Percentiles rank a stretch among this genome's conserved stretches.
Evolutionary conservation across 192 early-diverging fungal genomes (phyloP).

Genomic region (Podila clonocystis): DNA sequence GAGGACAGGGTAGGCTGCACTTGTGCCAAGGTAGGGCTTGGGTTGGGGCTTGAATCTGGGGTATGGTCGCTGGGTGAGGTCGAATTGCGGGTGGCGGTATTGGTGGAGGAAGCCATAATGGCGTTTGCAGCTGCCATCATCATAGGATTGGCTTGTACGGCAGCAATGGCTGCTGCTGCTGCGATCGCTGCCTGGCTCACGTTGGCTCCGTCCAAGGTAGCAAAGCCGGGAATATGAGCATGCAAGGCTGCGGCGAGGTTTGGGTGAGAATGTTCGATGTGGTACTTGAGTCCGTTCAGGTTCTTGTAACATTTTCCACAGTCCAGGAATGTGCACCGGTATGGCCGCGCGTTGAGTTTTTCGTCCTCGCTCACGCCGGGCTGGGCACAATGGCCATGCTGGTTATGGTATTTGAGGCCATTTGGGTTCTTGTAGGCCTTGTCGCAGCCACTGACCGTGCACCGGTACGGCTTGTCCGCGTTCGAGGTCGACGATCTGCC

Average conservation of each 20-base stretch:
- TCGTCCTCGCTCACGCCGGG: conserved; percentile 63
- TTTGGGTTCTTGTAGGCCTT: conserved; percentile 99
- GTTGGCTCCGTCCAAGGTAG: conserved; percentile 38
- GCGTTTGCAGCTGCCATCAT: conserved; percentile 50
- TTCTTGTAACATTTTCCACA: conserved; percentile 98
- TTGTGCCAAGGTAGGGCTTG: conserved; percentile 8
- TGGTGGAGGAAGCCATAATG: conserved; percentile 35
- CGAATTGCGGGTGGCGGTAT: neutral
- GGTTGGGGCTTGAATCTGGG: conserved; percentile 36
- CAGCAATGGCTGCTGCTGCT: conserved; percentile 61
- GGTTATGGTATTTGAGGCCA: conserved; percentile 96
- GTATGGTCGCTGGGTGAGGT: conserved; percentile 28
- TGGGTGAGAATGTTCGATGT: conserved; percentile 89
- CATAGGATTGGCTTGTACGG: conserved; percentile 51
- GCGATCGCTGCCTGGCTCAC: conserved; percentile 63
- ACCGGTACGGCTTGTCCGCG: conserved; percentile 85
- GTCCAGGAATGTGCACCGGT: conserved; percentile 78
- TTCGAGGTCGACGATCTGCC: conserved; percentile 22
- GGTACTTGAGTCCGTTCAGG: conserved; percentile 95
- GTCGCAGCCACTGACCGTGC: conserved; percentile 83
- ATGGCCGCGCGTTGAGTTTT: conserved; percentile 68
- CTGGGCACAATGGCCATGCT: conserved; percentile 90
- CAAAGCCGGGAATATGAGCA: conserved; percentile 38
- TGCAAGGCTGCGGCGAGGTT: conserved; percentile 50
- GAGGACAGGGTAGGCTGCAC: neutral